A percentile compares a stretch with the other conserved stretches of the same genome.
Conservation (phyloP, 257 asterid species). For the Verbascum thapsus region DNA sequence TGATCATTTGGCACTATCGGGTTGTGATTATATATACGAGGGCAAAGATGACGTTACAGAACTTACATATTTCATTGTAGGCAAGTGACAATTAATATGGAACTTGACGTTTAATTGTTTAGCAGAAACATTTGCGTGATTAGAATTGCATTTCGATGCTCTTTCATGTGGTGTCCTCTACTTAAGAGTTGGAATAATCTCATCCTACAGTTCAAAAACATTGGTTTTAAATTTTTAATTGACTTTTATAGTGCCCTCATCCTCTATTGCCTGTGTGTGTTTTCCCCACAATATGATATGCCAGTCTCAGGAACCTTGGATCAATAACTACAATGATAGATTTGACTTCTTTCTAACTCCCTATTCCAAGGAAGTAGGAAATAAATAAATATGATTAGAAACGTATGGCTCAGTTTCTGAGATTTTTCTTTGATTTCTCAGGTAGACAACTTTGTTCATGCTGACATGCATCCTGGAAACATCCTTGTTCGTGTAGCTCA, state of each 20-base stretch:
- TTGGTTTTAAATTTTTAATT: slow-evolving; percentile 19
- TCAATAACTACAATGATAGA: not conserved
- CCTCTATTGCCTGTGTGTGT: not conserved
- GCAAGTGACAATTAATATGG: no score
- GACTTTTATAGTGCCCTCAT: not conserved
- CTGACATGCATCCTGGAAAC: slow-evolving; percentile 90
- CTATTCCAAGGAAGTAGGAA: slow-evolving; percentile 1
- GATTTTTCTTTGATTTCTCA: slow-evolving; percentile 30
- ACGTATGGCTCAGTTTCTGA: slow-evolving; percentile 26
- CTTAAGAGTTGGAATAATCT: slow-evolving; percentile 5
- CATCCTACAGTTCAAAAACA: not conserved
- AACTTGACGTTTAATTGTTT: slow-evolving; percentile 13
- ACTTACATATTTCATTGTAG: no score
- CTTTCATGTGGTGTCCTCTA: slow-evolving; percentile 2
- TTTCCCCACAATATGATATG: not conserved
- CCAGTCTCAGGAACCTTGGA: slow-evolving; percentile 8
- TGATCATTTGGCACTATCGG: no score
- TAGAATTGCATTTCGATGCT: not conserved
- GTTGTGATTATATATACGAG: no score
- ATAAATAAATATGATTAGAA: slow-evolving; percentile 9
- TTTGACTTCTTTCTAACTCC: slow-evolving; percentile 6
- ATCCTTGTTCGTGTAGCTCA: slow-evolving; percentile 63
- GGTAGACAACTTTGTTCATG: slow-evolving; percentile 85
- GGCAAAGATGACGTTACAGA: no score
- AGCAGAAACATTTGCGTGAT: not conserved